Conservation (phyloP, 2,329 filamentous ascomycete species). For the Penicillium brevicompactum region DNA sequence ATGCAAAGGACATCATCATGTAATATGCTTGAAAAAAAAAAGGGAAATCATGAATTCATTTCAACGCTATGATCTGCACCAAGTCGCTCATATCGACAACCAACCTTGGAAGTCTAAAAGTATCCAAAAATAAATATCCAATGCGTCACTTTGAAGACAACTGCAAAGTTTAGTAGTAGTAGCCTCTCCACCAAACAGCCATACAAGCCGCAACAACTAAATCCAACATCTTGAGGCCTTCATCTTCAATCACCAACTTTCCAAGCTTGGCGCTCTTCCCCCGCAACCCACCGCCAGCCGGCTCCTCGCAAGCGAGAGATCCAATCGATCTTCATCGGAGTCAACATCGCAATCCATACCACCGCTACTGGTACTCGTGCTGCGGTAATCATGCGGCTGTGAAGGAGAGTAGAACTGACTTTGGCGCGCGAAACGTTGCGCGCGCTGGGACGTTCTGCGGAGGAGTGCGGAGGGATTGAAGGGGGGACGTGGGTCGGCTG, state of each 20-base stretch:
- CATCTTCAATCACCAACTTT: constrained; percentile 85
- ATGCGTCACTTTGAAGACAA: neutral
- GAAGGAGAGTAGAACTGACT: constrained; percentile 13
- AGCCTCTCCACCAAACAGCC: constrained; percentile 90
- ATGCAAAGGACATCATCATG: too few species aligned
- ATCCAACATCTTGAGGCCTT: constrained; percentile 95
- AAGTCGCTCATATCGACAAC: neutral
- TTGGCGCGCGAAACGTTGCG: constrained; percentile 20
- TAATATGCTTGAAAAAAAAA: neutral
- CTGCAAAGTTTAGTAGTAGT: constrained; percentile 48
- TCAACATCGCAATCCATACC: constrained; percentile 17
- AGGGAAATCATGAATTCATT: neutral
- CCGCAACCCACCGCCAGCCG: constrained; percentile 80
- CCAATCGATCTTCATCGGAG: constrained; percentile 55
- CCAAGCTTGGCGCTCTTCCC: constrained; percentile 90
- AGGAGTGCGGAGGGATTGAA: constrained; percentile 33
- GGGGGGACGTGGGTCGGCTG: constrained; percentile 22
- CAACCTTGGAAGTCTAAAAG: too few species aligned
- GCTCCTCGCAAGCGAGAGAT: constrained; percentile 79
- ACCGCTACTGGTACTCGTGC: constrained; percentile 22
- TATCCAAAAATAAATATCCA: neutral
- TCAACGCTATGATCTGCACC: neutral
- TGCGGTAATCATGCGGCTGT: constrained; percentile 11
- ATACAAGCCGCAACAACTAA: constrained; percentile 88
- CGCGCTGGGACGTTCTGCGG: constrained; percentile 31